phyloP scores from a whole-genome alignment of 164 flowering plant species.

The Piper longum region DNA sequence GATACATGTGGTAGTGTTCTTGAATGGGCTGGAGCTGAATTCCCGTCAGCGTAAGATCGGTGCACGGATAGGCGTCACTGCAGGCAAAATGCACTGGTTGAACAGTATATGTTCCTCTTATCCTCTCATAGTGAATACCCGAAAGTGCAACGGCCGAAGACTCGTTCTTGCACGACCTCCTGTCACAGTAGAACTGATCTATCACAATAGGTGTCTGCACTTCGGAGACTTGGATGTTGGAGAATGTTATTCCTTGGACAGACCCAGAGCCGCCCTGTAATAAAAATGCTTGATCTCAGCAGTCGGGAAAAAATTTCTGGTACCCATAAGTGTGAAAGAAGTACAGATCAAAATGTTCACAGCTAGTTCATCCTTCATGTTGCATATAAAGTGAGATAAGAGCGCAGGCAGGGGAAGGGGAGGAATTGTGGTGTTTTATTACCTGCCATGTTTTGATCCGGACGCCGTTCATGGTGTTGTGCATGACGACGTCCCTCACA shows the following conservation, averaged over 20 bases:
- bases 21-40: slow-evolving; percentile 27
- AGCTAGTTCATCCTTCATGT: too few relatives aligned
- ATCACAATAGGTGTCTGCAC: slow-evolving; percentile 30
- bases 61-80: slow-evolving; percentile 39
- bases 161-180: slow-evolving; percentile 24
- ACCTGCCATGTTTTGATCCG: slow-evolving; percentile 58
- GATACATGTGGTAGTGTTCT: slow-evolving; percentile 17
- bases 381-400: not conserved
- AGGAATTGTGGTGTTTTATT: not conserved
- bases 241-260: slow-evolving; percentile 24
- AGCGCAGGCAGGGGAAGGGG: not conserved
- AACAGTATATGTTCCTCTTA: slow-evolving; percentile 34
- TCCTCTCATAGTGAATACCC: slow-evolving; percentile 23
- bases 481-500: slow-evolving; percentile 23
- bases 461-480: slow-evolving; percentile 28
- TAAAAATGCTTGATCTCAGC: not conserved
- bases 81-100: slow-evolving; percentile 32
- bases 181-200: slow-evolving; percentile 39
- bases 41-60: slow-evolving; percentile 21
- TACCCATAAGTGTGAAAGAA: too few relatives aligned
- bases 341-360: too few relatives aligned
- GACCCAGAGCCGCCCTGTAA: slow-evolving; percentile 38
- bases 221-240: slow-evolving; percentile 35
- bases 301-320: too few relatives aligned
- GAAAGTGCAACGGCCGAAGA: slow-evolving; percentile 37